phyloP scores from a whole-genome alignment of 169 alveolate genomes.

The Cystoisospora suis region DNA sequence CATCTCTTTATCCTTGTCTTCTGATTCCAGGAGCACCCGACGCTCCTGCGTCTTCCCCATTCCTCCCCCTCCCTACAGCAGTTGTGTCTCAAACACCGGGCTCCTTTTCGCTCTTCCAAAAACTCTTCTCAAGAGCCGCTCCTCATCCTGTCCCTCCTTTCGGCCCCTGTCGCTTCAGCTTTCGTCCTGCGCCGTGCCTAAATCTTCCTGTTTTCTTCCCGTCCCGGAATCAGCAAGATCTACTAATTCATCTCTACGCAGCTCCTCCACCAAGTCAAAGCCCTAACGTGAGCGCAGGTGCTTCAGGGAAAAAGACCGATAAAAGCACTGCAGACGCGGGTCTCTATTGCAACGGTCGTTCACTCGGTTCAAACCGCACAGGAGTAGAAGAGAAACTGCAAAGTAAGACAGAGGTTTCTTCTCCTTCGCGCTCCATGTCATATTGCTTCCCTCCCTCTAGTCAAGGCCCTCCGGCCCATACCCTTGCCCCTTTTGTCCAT shows the following conservation, averaged over 20 bases:
- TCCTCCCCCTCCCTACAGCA: background rate
- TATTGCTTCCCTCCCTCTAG: conserved; percentile 7
- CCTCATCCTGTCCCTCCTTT: conserved; percentile 31
- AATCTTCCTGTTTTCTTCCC: background rate
- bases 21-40: background rate
- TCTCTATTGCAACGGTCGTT: background rate
- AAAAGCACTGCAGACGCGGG: background rate
- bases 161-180: background rate
- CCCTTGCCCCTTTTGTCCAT: background rate
- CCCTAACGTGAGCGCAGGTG: background rate
- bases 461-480: background rate
- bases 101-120: conserved; percentile 16
- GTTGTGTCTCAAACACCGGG: background rate
- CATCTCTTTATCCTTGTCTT: conserved; percentile 2
- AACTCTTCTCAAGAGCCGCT: conserved; percentile 18
- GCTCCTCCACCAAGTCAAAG: conserved; percentile 17
- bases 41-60: background rate
- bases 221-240: background rate
- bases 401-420: background rate
- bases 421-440: background rate
- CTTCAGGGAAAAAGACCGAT: background rate
- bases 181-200: background rate
- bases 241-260: conserved; percentile 4
- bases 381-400: too few relatives aligned
- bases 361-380: background rate